Base-by-base conservation (phyloP, 2,329 filamentous ascomycete genomes). In the Fusarium chaquense region DNA sequence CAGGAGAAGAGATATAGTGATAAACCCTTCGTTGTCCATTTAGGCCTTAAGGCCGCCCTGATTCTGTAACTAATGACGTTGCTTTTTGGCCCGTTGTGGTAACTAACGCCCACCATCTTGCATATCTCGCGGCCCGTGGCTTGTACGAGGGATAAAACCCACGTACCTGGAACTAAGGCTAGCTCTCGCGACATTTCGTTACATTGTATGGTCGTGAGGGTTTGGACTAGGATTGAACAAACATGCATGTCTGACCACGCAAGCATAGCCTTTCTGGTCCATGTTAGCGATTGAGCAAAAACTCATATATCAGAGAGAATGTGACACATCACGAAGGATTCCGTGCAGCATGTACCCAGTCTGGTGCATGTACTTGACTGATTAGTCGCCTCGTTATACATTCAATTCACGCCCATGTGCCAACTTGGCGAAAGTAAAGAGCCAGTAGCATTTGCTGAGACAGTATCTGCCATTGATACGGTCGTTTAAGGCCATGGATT, bases 81-180 rank as follows among this genome's bases (percentile, higher is more conserved):
- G 26, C 36, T 46, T 50, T 41, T 56, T 49, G 16, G 36, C 43
- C 43, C 50, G 32, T 32, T 35, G 47, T 20, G n/a, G 40, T 30
- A 61, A 20, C 13, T 32, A 13, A 16, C 15, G 18, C 22, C 41
- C 41, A 15, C 35, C 49, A 24, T 38, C 43, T 59, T 36, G 40
- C 35, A 65, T 47, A 47, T 26, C 16, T 28, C 45, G 12, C n/a
- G 26, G 36, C 44, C 20, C n/a, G 35, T 59, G 55, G 41, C 62
- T 65, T 65, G 30, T 5, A 35, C n/a, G 40, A 57, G 36, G 46
- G 36, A 49, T 18, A 49, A 33, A 36, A 40, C n/a, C 58, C 63
- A 67, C 38, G 63, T 53, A 58, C 47, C 65, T 8, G 58, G 65
- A 58, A 67, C 20, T 8, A 46, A 54, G 43, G 47, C 22, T n/a